phyloP scores from a whole-genome alignment of 768 basidiomycete species.

The Melanogaster broomeanus region DNA sequence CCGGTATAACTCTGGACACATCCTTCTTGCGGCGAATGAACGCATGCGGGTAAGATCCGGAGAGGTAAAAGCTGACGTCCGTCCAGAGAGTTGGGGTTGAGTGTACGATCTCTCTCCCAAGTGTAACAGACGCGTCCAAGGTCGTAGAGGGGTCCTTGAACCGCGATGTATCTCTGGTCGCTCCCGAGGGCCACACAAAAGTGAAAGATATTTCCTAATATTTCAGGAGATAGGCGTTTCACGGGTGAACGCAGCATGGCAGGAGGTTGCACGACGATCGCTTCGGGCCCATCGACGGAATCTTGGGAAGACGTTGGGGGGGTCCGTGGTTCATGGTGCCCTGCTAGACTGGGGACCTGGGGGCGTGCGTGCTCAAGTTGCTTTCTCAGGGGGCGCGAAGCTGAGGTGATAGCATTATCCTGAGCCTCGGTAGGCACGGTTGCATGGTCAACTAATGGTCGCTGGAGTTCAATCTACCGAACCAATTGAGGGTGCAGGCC shows the following conservation, averaged over 20 bases:
- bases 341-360: too few species aligned
- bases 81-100: slow-evolving; percentile 23
- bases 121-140: slow-evolving; percentile 19
- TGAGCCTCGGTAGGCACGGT: neutral
- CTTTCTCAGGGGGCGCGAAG: neutral
- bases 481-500: too few species aligned
- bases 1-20: neutral
- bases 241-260: neutral
- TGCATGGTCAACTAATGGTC: neutral
- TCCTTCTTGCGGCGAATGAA: neutral
- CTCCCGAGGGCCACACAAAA: neutral
- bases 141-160: slow-evolving; percentile 5
- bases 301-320: neutral
- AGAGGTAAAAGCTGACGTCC: slow-evolving; percentile 17
- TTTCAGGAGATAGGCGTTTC: slow-evolving; percentile 28
- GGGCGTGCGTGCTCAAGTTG: neutral
- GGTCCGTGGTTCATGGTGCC: neutral
- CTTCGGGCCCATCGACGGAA: neutral
- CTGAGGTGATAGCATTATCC: neutral
- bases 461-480: neutral
- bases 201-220: slow-evolving; percentile 30
- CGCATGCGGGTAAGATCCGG: too few species aligned
- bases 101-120: slow-evolving; percentile 19
- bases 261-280: neutral
- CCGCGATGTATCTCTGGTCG: neutral